Conservation (phyloP, 2,329 filamentous ascomycete genomes). For the Chaetothyriales sp. region DNA sequence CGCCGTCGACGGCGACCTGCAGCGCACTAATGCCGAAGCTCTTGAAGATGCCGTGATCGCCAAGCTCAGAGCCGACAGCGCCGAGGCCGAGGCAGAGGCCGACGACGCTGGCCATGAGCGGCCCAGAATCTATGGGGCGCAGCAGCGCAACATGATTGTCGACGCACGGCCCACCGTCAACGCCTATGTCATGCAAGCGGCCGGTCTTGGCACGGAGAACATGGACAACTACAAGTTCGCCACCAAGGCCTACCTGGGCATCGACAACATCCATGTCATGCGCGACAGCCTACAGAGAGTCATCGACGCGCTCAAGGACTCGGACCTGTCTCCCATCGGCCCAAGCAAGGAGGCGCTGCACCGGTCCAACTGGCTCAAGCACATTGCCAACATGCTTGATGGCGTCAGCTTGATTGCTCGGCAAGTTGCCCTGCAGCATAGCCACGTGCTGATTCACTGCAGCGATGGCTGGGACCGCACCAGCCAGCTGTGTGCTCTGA, state of each 20-base stretch:
- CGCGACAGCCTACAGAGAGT: constrained; percentile 77
- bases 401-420: constrained; percentile 73
- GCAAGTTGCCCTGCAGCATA: constrained; percentile 82
- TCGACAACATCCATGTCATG: constrained; percentile 99
- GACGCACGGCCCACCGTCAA: constrained; percentile 92
- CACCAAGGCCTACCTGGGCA: constrained; percentile 81
- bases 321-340: constrained; percentile 69
- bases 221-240: constrained; percentile 95
- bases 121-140: constrained; percentile 69
- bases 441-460: constrained; percentile 91
- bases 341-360: constrained; percentile 68
- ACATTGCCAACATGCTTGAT: constrained; percentile 71
- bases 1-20: constrained; percentile 37
- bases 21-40: constrained; percentile 49
- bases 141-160: constrained; percentile 87
- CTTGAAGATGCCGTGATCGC: constrained; percentile 56
- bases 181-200: constrained; percentile 83
- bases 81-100: constrained; percentile 17
- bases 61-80: constrained; percentile 43
- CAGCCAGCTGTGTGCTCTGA: constrained; percentile 79
- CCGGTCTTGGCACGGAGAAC: constrained; percentile 88
- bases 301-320: constrained; percentile 80
- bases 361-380: constrained; percentile 81
- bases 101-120: constrained; percentile 29
- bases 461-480: constrained; percentile 98